Evolutionary conservation across 139 green algal genomes (phyloP).

Genomic region (Chara braunii): DNA sequence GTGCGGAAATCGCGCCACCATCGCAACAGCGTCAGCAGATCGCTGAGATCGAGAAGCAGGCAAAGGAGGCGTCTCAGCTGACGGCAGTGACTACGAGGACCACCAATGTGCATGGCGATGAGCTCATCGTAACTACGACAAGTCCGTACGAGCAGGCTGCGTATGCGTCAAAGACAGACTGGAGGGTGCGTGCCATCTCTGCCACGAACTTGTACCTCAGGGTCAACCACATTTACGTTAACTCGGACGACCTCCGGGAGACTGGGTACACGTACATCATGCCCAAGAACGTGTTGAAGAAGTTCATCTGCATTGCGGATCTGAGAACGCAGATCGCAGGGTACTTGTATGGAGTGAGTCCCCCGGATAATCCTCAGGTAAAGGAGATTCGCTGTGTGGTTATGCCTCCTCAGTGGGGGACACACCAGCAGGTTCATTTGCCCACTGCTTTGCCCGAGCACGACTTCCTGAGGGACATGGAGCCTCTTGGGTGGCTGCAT

Average conservation of each 20-base stretch:
- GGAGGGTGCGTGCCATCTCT: conserved; percentile 91
- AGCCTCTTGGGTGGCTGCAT: conserved; percentile 98
- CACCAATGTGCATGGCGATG: conserved; percentile 93
- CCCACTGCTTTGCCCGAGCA: conserved; percentile 81
- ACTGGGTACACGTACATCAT: conserved; percentile 95
- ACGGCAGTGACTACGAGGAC: conserved; percentile 90
- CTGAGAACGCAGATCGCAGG: conserved; percentile 83
- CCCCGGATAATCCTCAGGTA: conserved; percentile 90
- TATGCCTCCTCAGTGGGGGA: conserved; percentile 95
- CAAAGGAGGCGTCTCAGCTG: conserved; percentile 52
- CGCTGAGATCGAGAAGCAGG: conserved; percentile 97
- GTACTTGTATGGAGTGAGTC: conserved; percentile 88
- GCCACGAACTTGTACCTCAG: conserved; percentile 96
- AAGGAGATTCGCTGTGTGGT: conserved; percentile 94
- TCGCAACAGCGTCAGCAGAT: conserved; percentile 95
- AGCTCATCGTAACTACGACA: conserved; percentile 94
- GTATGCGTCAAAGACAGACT: conserved; percentile 96
- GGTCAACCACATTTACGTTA: conserved; percentile 99
- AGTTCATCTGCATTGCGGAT: conserved; percentile 97
- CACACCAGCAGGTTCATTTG: conserved; percentile 86
- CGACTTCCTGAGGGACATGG: conserved; percentile 89
- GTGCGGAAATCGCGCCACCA: conserved; percentile 95
- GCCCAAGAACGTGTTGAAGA: conserved; percentile 99
- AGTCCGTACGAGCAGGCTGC: conserved; percentile 90
- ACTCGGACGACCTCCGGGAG: conserved; percentile 78